phyloP scores from a whole-genome alignment of 225 moss, liverwort and hornwort genomes.

The Sphagnum tenellum region DNA sequence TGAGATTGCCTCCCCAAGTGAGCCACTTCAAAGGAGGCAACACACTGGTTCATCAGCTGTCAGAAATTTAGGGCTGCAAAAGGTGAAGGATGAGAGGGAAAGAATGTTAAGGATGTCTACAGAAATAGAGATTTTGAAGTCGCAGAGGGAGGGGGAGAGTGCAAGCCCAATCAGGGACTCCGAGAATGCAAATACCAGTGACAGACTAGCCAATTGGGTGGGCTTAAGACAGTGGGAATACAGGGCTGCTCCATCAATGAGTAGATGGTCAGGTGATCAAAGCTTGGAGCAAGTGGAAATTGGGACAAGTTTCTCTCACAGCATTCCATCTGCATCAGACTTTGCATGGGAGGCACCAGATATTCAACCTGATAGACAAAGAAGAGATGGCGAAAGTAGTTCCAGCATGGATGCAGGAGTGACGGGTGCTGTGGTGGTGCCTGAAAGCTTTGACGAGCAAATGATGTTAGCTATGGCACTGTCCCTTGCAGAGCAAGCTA shows the following conservation, averaged over 20 bases:
- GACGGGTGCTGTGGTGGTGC: slow-evolving; percentile 10
- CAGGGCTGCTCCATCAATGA: slow-evolving; percentile 17
- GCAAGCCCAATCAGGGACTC: no score
- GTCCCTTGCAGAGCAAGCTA: slow-evolving; percentile 39
- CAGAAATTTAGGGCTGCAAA: no score
- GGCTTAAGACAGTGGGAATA: slow-evolving; percentile 34
- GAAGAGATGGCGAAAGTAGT: slow-evolving; percentile 22
- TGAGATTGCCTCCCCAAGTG: no score
- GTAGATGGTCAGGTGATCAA: slow-evolving; percentile 28
- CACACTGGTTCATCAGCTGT: no score
- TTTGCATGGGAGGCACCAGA: slow-evolving; percentile 49
- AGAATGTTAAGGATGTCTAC: not conserved
- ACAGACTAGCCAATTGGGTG: slow-evolving; percentile 50
- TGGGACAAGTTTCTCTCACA: slow-evolving; percentile 52
- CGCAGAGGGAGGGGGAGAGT: slow-evolving; percentile 21
- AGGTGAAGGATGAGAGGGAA: not conserved
- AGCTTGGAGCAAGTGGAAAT: slow-evolving; percentile 57
- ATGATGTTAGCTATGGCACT: slow-evolving; percentile 55
- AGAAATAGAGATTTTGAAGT: slow-evolving; percentile 5
- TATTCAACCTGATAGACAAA: slow-evolving; percentile 5
- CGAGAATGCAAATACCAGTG: not conserved
- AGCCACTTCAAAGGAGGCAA: no score
- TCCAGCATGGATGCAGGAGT: not conserved
- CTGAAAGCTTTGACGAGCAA: slow-evolving; percentile 52
- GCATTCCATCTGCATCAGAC: slow-evolving; percentile 55